These are phyloP conservation scores for Stylosanthes scabra DNA, from an alignment of 331 rosid species.

Conservation along the genomic window DNA sequence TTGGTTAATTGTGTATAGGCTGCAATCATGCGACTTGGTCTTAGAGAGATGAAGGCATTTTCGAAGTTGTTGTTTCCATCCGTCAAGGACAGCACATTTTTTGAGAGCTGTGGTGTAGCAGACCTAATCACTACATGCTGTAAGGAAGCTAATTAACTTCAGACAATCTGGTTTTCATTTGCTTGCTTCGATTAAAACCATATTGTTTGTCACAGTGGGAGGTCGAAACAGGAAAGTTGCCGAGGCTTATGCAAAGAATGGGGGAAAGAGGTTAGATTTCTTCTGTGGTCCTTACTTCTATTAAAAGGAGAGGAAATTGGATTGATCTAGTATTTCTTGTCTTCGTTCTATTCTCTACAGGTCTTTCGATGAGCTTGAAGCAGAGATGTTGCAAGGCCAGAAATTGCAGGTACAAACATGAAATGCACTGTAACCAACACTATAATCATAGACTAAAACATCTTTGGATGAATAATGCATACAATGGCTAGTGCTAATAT, in stretches of 20 bases:
- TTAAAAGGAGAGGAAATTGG: not conserved
- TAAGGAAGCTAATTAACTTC: constrained; percentile 52
- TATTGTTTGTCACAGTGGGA: constrained; percentile 76
- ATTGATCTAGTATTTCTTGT: constrained; percentile 12
- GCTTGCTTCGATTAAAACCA: constrained; percentile 36
- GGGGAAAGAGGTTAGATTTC: constrained; percentile 79
- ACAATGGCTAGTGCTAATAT: not conserved
- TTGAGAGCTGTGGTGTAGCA: constrained; percentile 99
- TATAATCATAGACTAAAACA: not conserved
- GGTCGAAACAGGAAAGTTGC: constrained; percentile 99
- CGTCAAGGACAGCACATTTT: constrained; percentile 91
- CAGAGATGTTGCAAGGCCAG: constrained; percentile 97
- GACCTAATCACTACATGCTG: constrained; percentile 99
- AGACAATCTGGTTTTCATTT: constrained; percentile 15
- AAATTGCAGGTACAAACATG: constrained; percentile 76
- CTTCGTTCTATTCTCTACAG: constrained; percentile 46
- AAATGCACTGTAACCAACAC: constrained; percentile 14
- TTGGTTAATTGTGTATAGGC: constrained; percentile 62
- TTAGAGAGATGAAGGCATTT: constrained; percentile 95
- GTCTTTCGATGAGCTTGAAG: constrained; percentile 96
- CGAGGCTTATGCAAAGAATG: constrained; percentile 89
- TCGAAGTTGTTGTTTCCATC: constrained; percentile 93
- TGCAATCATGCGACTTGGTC: constrained; percentile 98
- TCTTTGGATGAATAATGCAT: constrained; percentile 11
- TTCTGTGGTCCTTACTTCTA: constrained; percentile 21